phyloP scores from a whole-genome alignment of 331 rosid genomes.

The Telfairia occidentalis region DNA sequence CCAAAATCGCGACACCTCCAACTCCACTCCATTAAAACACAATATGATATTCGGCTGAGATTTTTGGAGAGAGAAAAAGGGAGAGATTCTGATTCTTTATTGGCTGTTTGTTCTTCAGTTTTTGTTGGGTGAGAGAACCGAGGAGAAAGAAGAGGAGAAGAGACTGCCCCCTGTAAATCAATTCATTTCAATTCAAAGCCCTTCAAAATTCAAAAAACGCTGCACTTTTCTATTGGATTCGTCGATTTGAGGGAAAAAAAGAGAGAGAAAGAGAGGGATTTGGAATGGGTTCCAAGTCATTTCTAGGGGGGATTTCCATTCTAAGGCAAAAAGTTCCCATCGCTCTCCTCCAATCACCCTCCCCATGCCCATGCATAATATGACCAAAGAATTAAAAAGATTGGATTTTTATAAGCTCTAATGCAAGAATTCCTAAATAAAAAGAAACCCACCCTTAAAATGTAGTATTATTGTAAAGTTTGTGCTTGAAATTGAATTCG shows the following conservation, averaged over 20 bases:
- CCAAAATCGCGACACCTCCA: not conserved
- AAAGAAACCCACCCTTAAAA: too few species aligned
- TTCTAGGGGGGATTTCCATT: conserved; percentile 10
- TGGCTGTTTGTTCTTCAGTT: not conserved
- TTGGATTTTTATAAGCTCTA: not conserved
- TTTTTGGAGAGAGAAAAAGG: not conserved
- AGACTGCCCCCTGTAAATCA: not conserved
- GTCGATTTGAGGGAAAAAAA: not conserved
- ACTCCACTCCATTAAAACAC: not conserved
- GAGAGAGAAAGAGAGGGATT: too few species aligned
- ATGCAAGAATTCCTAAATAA: not conserved
- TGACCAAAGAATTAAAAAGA: conserved; percentile 6
- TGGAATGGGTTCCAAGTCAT: conserved; percentile 13
- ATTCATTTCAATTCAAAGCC: not conserved
- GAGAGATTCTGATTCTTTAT: conserved; percentile 5
- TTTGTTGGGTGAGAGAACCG: not conserved
- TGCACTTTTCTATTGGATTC: not conserved
- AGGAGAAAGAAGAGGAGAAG: not conserved
- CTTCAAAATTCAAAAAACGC: not conserved
- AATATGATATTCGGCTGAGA: not conserved
- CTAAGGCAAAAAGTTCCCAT: not conserved
- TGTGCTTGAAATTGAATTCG: too few species aligned
- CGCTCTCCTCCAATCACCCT: not conserved
- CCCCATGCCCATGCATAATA: not conserved
- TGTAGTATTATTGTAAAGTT: too few species aligned